Evolutionary conservation across 2,329 filamentous ascomycete species (phyloP), one percentile per base, ranked within the genome.

Genomic region (Clonostachys solani): DNA sequence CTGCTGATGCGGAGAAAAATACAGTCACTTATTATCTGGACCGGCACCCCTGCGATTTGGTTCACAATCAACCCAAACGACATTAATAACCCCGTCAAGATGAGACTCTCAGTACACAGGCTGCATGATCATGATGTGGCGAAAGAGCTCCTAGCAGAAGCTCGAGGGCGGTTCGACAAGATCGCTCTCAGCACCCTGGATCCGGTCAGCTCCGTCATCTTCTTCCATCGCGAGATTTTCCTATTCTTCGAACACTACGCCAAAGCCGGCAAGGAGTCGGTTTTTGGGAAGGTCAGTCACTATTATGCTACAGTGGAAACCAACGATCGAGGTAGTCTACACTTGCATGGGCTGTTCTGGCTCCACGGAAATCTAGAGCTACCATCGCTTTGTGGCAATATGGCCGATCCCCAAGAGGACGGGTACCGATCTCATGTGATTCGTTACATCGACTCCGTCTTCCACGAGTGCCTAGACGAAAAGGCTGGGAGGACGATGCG

Each of bases 301-400:
- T 48, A 48, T 13, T 48, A 40, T 19, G 43, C 33, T 13, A 35
- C 43, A 7, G 43, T 45, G 2, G 43, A 45, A 17, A 45, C 43
- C 6, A 45, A 45, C 35, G 45, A 50, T 13, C 45, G 42, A 3
- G 46, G 48, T 12, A 16, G 38, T 6, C 46, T 50, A 5, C 42
- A 50, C 19, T 16, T 48, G 15, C 48, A 50, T 3, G 38, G 42
- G 3, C 34, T 50, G 12, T 33, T 50, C 8, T 48, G 45, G 48
- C n/a, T 50, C 3, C 42, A 50, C 2, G 42, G 45, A 12, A 47
- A 50, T 23, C 17, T 45, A 13, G 5, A 46, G 4, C 29, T 49
- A 4, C 40, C 34, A 5, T 48, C 46, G 3, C 7, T 50, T 2
- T 12, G 43, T 7, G 33, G 10, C n/a, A 33, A 49, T 13, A 13